A percentile compares a stretch with the other conserved stretches of the same genome.
phyloP scores from a whole-genome alignment of 441 rosid genomes.

The Brassica balearica region DNA sequence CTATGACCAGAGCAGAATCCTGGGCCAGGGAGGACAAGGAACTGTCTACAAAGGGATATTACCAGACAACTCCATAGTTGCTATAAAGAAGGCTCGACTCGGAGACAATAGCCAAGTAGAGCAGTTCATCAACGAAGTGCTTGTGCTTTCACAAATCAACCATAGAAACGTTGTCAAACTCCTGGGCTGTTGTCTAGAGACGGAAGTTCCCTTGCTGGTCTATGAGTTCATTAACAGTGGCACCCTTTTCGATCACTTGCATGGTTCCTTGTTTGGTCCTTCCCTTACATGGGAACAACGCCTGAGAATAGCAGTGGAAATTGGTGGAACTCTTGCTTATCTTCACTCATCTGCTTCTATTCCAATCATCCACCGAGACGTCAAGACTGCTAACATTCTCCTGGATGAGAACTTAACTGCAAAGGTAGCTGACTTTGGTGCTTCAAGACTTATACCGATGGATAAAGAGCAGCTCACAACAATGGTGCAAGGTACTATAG shows the following conservation, averaged over 20 bases:
- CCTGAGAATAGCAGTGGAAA: slow-evolving; percentile 12
- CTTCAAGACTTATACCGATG: slow-evolving; percentile 32
- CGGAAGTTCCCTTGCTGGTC: slow-evolving; percentile 35
- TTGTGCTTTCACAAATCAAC: slow-evolving; percentile 34
- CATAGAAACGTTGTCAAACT: slow-evolving; percentile 39
- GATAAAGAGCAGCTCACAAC: slow-evolving; percentile 39
- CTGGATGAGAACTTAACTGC: slow-evolving; percentile 35
- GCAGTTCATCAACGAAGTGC: slow-evolving; percentile 38
- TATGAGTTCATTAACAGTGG: slow-evolving; percentile 35
- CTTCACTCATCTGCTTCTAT: slow-evolving; percentile 41
- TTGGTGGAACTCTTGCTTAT: slow-evolving; percentile 34
- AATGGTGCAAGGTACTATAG: slow-evolving; percentile 34
- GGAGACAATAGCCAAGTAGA: slow-evolving; percentile 37
- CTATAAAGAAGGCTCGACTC: slow-evolving; percentile 35
- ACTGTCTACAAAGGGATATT: slow-evolving; percentile 42
- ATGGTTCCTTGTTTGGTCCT: slow-evolving; percentile 9
- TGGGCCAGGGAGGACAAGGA: slow-evolving; percentile 41
- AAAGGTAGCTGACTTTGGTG: slow-evolving; percentile 45
- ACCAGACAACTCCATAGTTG: slow-evolving; percentile 5
- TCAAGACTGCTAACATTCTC: slow-evolving; percentile 43
- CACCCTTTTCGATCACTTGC: slow-evolving; percentile 38
- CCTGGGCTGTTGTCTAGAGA: slow-evolving; percentile 32
- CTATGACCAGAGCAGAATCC: slow-evolving; percentile 28
- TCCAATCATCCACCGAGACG: slow-evolving; percentile 40
- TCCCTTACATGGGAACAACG: slow-evolving; percentile 36